phyloP scores from a whole-genome alignment of 1,284 basidiomycete species.

The Sanghuangporus weigelae region DNA sequence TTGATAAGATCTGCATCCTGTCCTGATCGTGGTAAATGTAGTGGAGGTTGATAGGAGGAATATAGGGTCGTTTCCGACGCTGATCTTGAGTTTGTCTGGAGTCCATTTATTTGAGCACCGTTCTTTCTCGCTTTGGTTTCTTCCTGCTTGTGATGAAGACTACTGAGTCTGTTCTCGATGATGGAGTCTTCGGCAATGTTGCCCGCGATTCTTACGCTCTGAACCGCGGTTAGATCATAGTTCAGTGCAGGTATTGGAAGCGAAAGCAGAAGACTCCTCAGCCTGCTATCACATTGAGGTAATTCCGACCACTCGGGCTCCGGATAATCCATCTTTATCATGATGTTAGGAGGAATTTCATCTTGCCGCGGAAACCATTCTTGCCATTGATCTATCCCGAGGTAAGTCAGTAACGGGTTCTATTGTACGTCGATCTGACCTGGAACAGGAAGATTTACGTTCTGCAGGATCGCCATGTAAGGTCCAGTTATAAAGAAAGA shows the following conservation, averaged over 20 bases:
- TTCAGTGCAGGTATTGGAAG: background rate
- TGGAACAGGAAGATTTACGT: background rate
- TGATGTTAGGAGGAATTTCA: background rate
- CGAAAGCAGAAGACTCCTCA: background rate
- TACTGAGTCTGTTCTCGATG: background rate
- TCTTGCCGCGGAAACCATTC: constrained; percentile 1
- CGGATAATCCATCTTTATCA: constrained; percentile 7
- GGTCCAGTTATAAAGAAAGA: constrained; percentile 4
- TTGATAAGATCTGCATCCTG: no score
- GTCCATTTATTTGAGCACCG: background rate
- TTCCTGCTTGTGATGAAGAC: background rate
- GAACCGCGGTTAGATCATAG: background rate
- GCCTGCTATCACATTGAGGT: background rate
- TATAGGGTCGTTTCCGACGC: background rate
- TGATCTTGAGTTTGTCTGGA: background rate
- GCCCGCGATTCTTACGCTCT: background rate
- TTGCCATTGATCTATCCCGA: constrained; percentile 8
- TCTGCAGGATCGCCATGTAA: constrained; percentile 9
- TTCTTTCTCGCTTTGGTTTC: background rate
- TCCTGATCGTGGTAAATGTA: background rate
- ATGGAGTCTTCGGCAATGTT: background rate
- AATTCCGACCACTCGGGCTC: background rate
- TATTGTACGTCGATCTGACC: background rate
- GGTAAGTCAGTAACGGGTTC: background rate
- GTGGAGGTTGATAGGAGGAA: background rate